These are phyloP conservation scores for Dryas drummondii DNA, from an alignment of 306 rosid species.

Conservation along the genomic window DNA sequence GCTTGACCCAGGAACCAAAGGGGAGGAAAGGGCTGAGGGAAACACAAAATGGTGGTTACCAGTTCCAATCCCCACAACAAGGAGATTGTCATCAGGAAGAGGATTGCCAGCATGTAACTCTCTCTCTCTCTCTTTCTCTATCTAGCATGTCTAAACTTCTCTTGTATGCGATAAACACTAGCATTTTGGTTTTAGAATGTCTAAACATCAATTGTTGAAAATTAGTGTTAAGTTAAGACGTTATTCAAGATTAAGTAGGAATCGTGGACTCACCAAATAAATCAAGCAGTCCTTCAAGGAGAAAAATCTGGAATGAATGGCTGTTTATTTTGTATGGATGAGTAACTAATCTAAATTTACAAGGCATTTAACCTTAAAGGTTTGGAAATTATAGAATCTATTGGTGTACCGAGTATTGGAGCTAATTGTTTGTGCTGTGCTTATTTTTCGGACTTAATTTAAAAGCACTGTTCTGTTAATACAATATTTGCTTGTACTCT, in stretches of 20 bases:
- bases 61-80: conserved; percentile 58
- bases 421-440: background rate
- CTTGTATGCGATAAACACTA: background rate
- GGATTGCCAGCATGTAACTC: conserved; percentile 78
- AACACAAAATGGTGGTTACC: conserved; percentile 52
- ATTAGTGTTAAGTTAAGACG: background rate
- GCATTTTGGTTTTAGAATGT: background rate
- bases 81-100: conserved; percentile 72
- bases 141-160: background rate
- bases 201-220: background rate
- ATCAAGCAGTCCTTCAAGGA: background rate
- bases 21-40: background rate
- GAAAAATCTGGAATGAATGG: background rate
- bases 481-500: background rate
- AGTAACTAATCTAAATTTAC: background rate
- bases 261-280: background rate
- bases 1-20: background rate
- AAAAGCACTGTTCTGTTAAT: background rate
- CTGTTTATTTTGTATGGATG: background rate
- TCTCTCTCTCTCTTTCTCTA: conserved; percentile 26
- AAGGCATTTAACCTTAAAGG: background rate
- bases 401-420: background rate
- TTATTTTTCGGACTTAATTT: background rate
- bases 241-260: background rate
- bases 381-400: background rate